Base-by-base conservation (phyloP, 257 asterid species). In the Solanum pinnatisectum region DNA sequence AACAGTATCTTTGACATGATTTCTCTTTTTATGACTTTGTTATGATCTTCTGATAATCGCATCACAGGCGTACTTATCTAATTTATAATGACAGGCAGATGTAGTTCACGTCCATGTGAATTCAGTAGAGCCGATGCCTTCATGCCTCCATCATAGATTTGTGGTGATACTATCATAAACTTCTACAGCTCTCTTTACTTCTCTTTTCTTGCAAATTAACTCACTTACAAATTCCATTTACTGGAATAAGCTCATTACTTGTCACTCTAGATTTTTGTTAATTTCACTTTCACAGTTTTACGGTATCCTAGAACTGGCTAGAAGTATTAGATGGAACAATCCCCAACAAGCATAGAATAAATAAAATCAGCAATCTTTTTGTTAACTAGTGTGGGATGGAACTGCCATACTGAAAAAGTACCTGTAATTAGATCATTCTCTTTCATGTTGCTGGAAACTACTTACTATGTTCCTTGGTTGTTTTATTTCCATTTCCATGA, bases 81-180 rank as follows among this genome's bases (percentile, higher is more conserved):
- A 63, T 56, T 92, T 89, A 37, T 77, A 86, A 65, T 90, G 87
- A 88, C 96, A 96, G 99, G 91, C 93, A 39, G 93, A 94, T 90
- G 98, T 94, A 81, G 93, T 90, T 36, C 98, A 95, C 91, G 92
- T 95, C 92, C 97, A 96, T 89, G 92, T 95, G 86, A 96, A 95
- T 92, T 93, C 97, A 63, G 89, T 95, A 88, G 90, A 92, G 89
- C 98, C 99, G 81, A 91, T 96, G 98, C 98, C 99, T 27, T 91
- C 95, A 37, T 95, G 98, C 92, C 93, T 96, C 27, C 88, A 91
- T 92, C 98, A 96, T 91, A 92, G 97, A 94, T 95, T 93, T 92
- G 90, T 95, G 98, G 99, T 96, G 89, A 94, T 97, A 81, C 42
- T 44, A 44, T 46, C 68, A 30, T 30, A 27, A 46, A 46, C 68